phyloP scores from a whole-genome alignment of 495 filamentous ascomycete genomes.

The Aspergillus egyptiacus region DNA sequence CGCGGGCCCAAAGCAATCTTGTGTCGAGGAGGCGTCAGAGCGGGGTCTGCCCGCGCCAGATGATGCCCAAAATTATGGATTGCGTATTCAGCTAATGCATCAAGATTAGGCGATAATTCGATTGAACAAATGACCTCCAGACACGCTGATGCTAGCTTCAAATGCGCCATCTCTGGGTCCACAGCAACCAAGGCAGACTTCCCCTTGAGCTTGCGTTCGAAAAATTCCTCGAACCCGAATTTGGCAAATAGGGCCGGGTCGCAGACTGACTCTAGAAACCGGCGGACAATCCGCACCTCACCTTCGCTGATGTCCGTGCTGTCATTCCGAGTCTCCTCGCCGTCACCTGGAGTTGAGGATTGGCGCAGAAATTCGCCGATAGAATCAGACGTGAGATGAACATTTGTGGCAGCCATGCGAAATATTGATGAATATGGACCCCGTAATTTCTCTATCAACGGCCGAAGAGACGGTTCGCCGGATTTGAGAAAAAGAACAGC shows the following conservation, averaged over 20 bases:
- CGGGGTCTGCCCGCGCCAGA: neutral
- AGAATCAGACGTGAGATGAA: neutral
- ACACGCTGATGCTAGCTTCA: neutral
- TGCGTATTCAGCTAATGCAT: neutral
- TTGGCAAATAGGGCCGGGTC: neutral
- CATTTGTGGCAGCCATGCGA: neutral
- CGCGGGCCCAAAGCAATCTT: neutral
- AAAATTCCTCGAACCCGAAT: neutral
- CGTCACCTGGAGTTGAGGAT: neutral
- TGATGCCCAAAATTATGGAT: neutral
- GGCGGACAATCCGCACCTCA: neutral
- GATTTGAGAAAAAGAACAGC: neutral
- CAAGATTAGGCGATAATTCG: neutral
- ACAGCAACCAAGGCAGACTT: neutral
- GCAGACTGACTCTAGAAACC: neutral
- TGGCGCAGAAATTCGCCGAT: neutral
- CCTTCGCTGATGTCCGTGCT: neutral
- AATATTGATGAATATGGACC: neutral
- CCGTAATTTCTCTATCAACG: neutral
- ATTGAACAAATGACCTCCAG: neutral
- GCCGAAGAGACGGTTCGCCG: neutral
- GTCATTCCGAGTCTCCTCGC: neutral
- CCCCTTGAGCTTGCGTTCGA: neutral
- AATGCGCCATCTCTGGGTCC: neutral
- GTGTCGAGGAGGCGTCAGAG: neutral